A percentile compares a stretch with the other conserved stretches of the same genome.
Conservation (phyloP, 2,329 filamentous ascomycete genomes). For the Monosporascus sp. region DNA sequence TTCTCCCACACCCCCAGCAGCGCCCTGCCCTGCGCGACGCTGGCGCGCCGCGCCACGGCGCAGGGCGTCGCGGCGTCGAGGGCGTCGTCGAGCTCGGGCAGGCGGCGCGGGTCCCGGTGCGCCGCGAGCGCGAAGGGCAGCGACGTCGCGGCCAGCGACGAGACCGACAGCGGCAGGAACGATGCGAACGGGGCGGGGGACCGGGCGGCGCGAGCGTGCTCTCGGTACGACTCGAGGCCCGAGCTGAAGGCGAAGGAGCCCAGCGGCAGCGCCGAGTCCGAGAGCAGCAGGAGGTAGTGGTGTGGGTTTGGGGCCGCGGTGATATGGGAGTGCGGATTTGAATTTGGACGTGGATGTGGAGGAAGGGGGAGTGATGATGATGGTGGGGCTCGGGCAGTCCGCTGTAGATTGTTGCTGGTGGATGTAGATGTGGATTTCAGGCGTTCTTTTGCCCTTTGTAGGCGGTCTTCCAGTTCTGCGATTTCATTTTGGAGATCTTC, state of each 20-base stretch:
- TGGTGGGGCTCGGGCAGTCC: conserved; percentile 2
- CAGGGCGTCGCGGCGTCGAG: conserved; percentile 74
- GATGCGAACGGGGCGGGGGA: conserved; percentile 18
- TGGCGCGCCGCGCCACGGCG: conserved; percentile 72
- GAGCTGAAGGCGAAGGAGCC: conserved; percentile 86
- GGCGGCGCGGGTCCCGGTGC: conserved; percentile 46
- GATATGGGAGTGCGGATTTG: conserved; percentile 5
- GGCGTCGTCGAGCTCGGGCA: conserved; percentile 64
- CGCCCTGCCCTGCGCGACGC: conserved; percentile 70
- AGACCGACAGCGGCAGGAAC: conserved; percentile 68
- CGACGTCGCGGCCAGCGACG: conserved; percentile 65
- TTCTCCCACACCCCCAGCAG: conserved; percentile 68
- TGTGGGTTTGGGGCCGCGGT: conserved; percentile 20
- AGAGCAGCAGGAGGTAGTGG: conserved; percentile 71
- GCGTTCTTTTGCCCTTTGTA: conserved; percentile 36
- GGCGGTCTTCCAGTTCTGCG: conserved; percentile 48
- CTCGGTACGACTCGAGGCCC: conserved; percentile 76
- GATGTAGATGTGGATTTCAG: conserved; percentile 14
- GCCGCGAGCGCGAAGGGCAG: conserved; percentile 71
- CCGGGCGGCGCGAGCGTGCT: conserved; percentile 47
- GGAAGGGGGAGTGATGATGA: conserved; percentile 1
- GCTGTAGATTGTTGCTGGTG: conserved; percentile 1
- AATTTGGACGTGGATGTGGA: conserved; percentile 5
- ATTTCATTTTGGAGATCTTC: conserved; percentile 48
- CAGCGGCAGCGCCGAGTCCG: conserved; percentile 76